Conservation (phyloP, 2,329 filamentous ascomycete species). For the Arthrocladium fulminans region DNA sequence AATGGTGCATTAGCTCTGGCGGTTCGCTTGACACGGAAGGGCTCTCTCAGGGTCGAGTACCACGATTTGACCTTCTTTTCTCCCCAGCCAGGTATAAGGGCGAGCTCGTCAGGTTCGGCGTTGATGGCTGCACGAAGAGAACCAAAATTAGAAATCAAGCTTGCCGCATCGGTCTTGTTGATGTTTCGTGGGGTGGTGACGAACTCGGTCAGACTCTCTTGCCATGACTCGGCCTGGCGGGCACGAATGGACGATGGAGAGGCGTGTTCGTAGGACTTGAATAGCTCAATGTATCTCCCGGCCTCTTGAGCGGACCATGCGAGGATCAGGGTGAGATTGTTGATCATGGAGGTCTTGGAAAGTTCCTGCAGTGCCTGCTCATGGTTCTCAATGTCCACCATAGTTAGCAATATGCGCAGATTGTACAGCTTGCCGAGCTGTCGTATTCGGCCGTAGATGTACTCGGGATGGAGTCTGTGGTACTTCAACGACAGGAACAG, state of each 20-base stretch:
- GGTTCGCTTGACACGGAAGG: constrained; percentile 67
- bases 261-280: constrained; percentile 88
- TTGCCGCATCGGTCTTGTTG: constrained; percentile 90
- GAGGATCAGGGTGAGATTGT: constrained; percentile 82
- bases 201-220: constrained; percentile 83
- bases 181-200: constrained; percentile 81
- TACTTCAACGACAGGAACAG: constrained; percentile 94
- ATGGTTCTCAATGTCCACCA: constrained; percentile 94
- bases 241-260: constrained; percentile 73
- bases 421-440: constrained; percentile 77
- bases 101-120: constrained; percentile 75
- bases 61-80: constrained; percentile 88
- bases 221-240: constrained; percentile 72
- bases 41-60: constrained; percentile 72
- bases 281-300: constrained; percentile 85
- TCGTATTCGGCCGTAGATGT: constrained; percentile 89
- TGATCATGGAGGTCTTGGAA: constrained; percentile 83
- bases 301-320: constrained; percentile 94
- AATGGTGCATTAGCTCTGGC: constrained; percentile 43
- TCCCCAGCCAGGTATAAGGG: constrained; percentile 82
- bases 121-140: constrained; percentile 80
- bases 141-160: constrained; percentile 84
- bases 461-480: constrained; percentile 92
- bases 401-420: constrained; percentile 73
- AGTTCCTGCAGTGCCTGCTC: constrained; percentile 83